Conservation (phyloP, 2,329 filamentous ascomycete species). For the Microsporum canis region DNA sequence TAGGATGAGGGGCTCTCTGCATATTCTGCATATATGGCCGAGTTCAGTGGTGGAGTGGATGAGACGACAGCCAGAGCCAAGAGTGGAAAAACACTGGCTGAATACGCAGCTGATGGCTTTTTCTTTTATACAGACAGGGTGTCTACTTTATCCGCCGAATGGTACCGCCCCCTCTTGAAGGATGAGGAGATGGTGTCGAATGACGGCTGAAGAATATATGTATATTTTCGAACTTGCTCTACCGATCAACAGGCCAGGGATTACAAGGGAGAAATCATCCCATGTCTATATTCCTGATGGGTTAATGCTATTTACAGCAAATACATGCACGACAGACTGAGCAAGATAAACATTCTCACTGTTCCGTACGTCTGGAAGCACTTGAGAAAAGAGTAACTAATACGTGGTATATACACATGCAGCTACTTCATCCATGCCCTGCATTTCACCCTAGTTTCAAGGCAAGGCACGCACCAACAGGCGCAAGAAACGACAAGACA, state of each 20-base stretch:
- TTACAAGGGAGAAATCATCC: not conserved
- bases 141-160: not conserved
- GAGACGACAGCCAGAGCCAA: not conserved
- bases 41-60: not conserved
- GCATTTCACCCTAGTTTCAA: constrained; percentile 1
- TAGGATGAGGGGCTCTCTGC: not conserved
- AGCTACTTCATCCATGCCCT: not conserved
- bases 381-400: not conserved
- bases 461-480: not conserved
- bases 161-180: not conserved
- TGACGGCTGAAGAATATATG: not conserved
- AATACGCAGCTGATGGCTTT: not conserved
- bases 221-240: not conserved
- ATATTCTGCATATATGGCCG: not conserved
- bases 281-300: not conserved
- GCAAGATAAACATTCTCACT: not conserved
- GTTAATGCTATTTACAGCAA: not conserved
- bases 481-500: not conserved
- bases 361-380: not conserved
- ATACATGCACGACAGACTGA: not conserved
- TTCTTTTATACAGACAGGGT: not conserved
- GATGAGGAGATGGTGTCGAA: not conserved
- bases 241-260: not conserved
- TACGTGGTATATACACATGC: not conserved
- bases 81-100: not conserved